Base-by-base conservation (phyloP, 257 asterid species). In the Galeopsis tetrahit region DNA sequence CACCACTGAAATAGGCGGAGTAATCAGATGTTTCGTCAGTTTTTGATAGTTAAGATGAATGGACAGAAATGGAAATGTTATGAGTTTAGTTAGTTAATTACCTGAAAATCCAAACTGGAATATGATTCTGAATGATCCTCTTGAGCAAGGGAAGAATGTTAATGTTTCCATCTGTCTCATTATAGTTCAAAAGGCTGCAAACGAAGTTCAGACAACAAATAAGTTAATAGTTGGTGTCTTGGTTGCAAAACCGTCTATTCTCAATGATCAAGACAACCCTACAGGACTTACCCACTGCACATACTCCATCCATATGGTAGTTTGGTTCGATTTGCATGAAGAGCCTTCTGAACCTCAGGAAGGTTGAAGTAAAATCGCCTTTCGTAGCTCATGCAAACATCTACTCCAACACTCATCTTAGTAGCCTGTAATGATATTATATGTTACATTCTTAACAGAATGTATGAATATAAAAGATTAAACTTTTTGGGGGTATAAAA, bases 291-390 rank as follows among this genome's bases (percentile, higher is more conserved):
- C 98, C 72, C 36, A 46, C 95, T 85, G 82, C 99, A 95, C 97
- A 88, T 92, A 52, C 88, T 79, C 99, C 99, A 95, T 42, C 64
- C 31, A 74, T 92, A 85, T 0, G 94, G 94, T 66, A 94, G 79
- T 15, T 84, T 86, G 59, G 99, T 95, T 65, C 96, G 87, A 72
- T 95, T 95, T 10, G 99, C 98, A 67, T 95, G 99, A 44, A 95
- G 88, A 48, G 99, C 97, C 77, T 85, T 83, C 79, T 95, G 99
- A 69, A 95, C 99, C 82, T 87, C 90, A 0, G 98, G 99, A 70
- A 92, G 96, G 80, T 92, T 95, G 75, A 95, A 90, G 85, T 92
- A 95, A 84, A 83, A 92, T 31, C 77, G 81, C 68, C 96, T 81
- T 81, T 95, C 99, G 5, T 51, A 80, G 81, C 81, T 86, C 96